Percentiles rank a stretch among this genome's conserved stretches.
Conservation (phyloP, 2,329 filamentous ascomycete genomes). For the Penicillium sp. region DNA sequence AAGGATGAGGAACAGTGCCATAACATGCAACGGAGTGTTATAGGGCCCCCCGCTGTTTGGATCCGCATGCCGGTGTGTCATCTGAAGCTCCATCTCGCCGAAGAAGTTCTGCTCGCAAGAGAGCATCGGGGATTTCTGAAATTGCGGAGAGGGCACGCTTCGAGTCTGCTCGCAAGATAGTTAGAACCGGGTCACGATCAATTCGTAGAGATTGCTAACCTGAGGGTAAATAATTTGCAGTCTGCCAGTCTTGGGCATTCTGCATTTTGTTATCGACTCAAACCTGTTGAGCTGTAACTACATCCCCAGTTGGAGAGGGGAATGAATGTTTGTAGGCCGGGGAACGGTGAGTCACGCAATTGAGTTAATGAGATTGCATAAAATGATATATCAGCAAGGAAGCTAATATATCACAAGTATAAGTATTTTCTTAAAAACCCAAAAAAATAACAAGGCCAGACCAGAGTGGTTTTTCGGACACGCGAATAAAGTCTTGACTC, state of each 20-base stretch:
- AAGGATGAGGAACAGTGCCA: conserved; percentile 67
- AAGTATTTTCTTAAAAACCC: neutral
- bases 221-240: conserved; percentile 13
- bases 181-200: neutral
- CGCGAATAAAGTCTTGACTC: neutral
- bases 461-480: neutral
- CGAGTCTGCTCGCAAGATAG: conserved; percentile 14
- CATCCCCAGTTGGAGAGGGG: conserved; percentile 13
- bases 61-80: conserved; percentile 38
- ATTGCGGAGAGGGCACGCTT: conserved; percentile 26
- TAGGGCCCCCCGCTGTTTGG: conserved; percentile 48
- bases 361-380: neutral
- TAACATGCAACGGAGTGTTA: conserved; percentile 66
- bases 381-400: neutral
- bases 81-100: conserved; percentile 26
- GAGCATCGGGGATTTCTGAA: conserved; percentile 33
- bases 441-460: neutral
- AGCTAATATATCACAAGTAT: neutral
- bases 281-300: conserved; percentile 10
- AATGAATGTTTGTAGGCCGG: neutral
- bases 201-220: conserved; percentile 10
- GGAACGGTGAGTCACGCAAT: neutral
- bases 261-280: conserved; percentile 21
- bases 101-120: conserved; percentile 36
- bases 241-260: conserved; percentile 19